These are phyloP conservation scores for Aspergillus olivimuriae DNA, from an alignment of 495 filamentous ascomycete genomes.

Conservation along the genomic window DNA sequence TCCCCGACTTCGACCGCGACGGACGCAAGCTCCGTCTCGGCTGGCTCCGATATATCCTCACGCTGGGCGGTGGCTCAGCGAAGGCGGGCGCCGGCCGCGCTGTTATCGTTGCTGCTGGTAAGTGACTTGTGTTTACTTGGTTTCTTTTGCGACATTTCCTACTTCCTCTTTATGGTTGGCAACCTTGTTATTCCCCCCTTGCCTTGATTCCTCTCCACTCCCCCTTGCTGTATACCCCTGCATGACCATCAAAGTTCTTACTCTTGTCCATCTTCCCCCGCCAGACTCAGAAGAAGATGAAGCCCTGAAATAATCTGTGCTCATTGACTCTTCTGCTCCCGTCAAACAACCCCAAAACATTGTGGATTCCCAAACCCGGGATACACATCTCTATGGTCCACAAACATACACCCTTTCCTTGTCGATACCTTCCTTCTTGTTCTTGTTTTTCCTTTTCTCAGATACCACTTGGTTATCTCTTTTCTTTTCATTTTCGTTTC, in stretches of 20 bases:
- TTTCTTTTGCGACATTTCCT: not conserved
- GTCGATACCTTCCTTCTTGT: not conserved
- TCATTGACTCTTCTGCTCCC: no score
- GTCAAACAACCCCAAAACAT: no score
- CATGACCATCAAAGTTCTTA: slow-evolving; percentile 7
- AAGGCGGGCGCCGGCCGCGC: slow-evolving; percentile 36
- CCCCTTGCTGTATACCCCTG: no score
- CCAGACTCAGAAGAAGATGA: slow-evolving; percentile 1
- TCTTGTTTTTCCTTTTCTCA: not conserved
- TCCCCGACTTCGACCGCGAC: slow-evolving; percentile 79
- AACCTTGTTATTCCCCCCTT: not conserved
- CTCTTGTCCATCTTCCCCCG: not conserved
- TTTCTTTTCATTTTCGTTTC: not conserved
- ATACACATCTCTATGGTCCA: no score
- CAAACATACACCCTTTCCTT: not conserved
- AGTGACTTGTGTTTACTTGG: slow-evolving; percentile 22
- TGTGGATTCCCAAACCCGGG: no score
- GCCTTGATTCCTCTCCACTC: slow-evolving; percentile 4
- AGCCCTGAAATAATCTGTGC: not conserved
- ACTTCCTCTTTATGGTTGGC: not conserved
- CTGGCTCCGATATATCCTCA: slow-evolving; percentile 40
- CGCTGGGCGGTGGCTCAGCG: slow-evolving; percentile 38
- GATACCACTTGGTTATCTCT: no score
- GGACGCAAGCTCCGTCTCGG: slow-evolving; percentile 51
- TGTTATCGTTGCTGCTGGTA: slow-evolving; percentile 39